Base-by-base conservation (phyloP, 192 early-diverging fungal species). In the Pilobolus umbonatus region DNA sequence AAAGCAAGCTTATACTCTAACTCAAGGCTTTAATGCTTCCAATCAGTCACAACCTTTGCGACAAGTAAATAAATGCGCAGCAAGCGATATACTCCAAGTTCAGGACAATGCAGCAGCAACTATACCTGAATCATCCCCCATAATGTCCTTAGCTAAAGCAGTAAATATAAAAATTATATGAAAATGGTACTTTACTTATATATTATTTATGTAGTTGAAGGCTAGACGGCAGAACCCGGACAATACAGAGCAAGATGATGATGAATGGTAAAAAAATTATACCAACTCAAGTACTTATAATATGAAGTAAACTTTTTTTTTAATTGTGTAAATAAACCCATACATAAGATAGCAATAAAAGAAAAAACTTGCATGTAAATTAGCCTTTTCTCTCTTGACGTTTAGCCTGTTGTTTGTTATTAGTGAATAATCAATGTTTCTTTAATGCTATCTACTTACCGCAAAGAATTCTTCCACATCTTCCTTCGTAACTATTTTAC, bases 381-480 rank as follows among this genome's bases (percentile, higher is more conserved):
- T 38, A 2, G 36, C 29, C 29, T 28, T 48, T 48, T 28, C 10
- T 6, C n/a, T 49, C 43, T 8, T 49, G 47, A 15, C 47, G 47
- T 28, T 49, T 49, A 1, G 47, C 47, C 47, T 49, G 29, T n/a
- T 4, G 8, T 6, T 26, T 47, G 21, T 49, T 14, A 49, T 4
- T n/a, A n/a, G 47, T 28, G 25, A 15, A 28, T 22, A 6, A 28
- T 42, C 1, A 9, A 17, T 42, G 40, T 0, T 11, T 42, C 19
- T 42, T 42, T 9, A 46, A 21, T 22, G 24, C 24, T 14, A 47
- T 25, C 22, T 19, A 35, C 59, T 59, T 46, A 45, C 49, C 5
- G 39, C 76, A 75, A 95, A 92, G 51, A 92, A 92, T 7, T 60
- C 70, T n/a, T 72, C 67, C 26, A 95, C 80, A 53, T 92, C 92